Conservation (phyloP, 2,329 filamentous ascomycete genomes). For the Colletotrichum liriopes region DNA sequence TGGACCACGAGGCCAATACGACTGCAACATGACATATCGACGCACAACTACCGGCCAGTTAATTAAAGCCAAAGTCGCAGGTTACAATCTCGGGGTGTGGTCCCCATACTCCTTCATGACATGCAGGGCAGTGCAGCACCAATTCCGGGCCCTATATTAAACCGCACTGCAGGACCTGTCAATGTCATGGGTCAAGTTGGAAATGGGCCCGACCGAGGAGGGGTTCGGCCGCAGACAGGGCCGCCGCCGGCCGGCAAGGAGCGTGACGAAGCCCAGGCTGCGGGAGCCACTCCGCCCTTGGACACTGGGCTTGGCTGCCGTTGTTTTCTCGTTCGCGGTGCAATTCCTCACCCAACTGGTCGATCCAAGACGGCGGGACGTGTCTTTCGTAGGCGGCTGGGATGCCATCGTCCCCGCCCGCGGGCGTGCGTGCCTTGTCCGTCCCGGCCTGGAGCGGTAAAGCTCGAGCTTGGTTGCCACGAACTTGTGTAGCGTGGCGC, state of each 20-base stretch:
- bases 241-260: conserved; percentile 24
- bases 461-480: conserved; percentile 20
- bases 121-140: conserved; percentile 34
- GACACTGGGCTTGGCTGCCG: conserved; percentile 20
- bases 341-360: not conserved
- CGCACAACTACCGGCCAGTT: conserved; percentile 15
- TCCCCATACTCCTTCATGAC: conserved; percentile 23
- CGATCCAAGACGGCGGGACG: not conserved
- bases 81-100: conserved; percentile 12
- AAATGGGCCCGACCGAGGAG: conserved; percentile 16
- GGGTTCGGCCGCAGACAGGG: conserved; percentile 14
- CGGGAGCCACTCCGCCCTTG: conserved; percentile 14
- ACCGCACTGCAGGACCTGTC: conserved; percentile 13
- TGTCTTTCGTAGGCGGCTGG: conserved; percentile 17
- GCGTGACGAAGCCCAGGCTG: conserved; percentile 17
- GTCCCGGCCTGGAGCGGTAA: conserved; percentile 8
- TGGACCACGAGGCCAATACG: not conserved
- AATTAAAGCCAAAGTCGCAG: conserved; percentile 6
- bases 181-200: conserved; percentile 26
- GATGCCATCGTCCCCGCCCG: not conserved
- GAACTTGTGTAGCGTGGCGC: conserved; percentile 29
- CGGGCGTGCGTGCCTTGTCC: not conserved
- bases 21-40: not conserved
- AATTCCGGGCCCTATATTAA: conserved; percentile 21
- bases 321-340: conserved; percentile 21